A percentile compares a stretch with the other conserved stretches of the same genome.
These are phyloP conservation scores for Zelopaecilomyces penicillatus DNA, from an alignment of 2,329 filamentous ascomycete species.

Conservation along the genomic window DNA sequence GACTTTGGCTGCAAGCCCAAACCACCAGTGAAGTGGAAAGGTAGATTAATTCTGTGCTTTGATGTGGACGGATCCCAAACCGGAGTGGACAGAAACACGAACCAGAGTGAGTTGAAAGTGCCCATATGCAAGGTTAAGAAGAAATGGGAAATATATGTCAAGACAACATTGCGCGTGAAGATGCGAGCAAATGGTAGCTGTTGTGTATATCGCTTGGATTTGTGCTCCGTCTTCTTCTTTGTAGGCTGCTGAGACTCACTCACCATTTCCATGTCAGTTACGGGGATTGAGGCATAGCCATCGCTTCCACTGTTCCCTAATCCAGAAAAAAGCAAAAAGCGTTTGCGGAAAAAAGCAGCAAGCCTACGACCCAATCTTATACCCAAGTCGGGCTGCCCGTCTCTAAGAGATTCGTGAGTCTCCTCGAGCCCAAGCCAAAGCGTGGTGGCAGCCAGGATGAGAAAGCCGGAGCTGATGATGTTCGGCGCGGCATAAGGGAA, in stretches of 20 bases:
- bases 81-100: constrained; percentile 67
- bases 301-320: background rate
- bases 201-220: constrained; percentile 31
- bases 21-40: constrained; percentile 63
- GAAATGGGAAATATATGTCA: constrained; percentile 56
- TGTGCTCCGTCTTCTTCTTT: constrained; percentile 3
- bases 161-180: constrained; percentile 45
- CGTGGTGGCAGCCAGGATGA: constrained; percentile 32
- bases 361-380: constrained; percentile 31
- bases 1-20: constrained; percentile 62
- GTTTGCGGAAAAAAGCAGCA: constrained; percentile 17
- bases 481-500: constrained; percentile 50
- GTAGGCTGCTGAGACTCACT: constrained; percentile 4
- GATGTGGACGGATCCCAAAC: constrained; percentile 40
- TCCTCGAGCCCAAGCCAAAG: constrained; percentile 46
- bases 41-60: constrained; percentile 27
- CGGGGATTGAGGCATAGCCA: constrained; percentile 17
- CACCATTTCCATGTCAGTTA: constrained; percentile 15
- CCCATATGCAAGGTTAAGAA: constrained; percentile 65
- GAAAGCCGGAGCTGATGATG: constrained; percentile 40
- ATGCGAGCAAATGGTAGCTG: constrained; percentile 45
- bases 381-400: constrained; percentile 32
- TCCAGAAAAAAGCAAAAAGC: constrained; percentile 6
- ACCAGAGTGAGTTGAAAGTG: constrained; percentile 69
- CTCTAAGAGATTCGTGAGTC: constrained; percentile 39